phyloP scores from a whole-genome alignment of 257 asterid species.

The Knoxia roxburghii region DNA sequence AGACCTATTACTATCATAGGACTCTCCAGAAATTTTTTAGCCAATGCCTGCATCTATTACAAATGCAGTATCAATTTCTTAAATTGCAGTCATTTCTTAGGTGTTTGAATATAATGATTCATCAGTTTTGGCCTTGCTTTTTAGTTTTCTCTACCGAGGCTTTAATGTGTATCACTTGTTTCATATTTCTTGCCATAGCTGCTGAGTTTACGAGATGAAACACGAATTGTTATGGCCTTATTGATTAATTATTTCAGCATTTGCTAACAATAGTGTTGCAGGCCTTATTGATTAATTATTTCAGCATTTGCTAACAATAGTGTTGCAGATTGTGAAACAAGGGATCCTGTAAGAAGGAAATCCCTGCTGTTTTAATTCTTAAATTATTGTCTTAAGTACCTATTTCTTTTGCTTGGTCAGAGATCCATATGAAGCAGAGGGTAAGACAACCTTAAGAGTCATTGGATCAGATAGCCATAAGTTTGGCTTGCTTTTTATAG shows the following conservation, averaged over 20 bases:
- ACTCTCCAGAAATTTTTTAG: background rate
- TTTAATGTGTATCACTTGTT: too few relatives aligned
- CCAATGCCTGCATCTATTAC: background rate
- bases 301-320: background rate
- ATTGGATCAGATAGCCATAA: background rate
- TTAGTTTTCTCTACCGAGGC: background rate
- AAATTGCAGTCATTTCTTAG: background rate
- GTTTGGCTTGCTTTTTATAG: background rate
- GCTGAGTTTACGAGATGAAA: background rate
- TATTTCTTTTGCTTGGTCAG: slow-evolving; percentile 6
- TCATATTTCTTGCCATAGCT: too few relatives aligned
- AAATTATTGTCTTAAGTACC: background rate
- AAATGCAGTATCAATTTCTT: background rate
- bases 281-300: background rate
- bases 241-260: background rate
- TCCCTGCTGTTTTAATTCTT: background rate
- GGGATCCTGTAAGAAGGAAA: background rate
- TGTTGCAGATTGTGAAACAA: background rate
- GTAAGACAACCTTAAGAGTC: background rate
- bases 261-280: too few relatives aligned
- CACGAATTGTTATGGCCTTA: background rate
- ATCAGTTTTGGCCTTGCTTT: background rate
- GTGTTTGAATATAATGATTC: background rate
- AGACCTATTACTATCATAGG: background rate
- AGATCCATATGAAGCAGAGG: background rate